Conservation (phyloP, 768 basidiomycete genomes). For the Phanerodontia chrysosporium region DNA sequence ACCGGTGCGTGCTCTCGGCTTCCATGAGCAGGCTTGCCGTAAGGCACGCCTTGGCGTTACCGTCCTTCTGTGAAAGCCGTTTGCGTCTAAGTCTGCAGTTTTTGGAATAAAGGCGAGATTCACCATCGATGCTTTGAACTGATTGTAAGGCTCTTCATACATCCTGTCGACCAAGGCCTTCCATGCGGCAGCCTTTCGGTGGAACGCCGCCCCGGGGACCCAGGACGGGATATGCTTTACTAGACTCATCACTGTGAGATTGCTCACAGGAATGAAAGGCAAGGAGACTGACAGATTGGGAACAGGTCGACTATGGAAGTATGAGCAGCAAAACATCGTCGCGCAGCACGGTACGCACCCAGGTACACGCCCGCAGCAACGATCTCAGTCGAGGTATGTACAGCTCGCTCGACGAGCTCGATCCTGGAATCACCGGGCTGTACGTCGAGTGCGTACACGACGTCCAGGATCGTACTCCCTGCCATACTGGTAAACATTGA, state of each 20-base stretch:
- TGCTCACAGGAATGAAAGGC: too few relatives aligned
- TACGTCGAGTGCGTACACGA: constrained; percentile 16
- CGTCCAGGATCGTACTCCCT: constrained; percentile 1
- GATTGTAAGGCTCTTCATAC: constrained; percentile 7
- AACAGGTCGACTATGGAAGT: constrained; percentile 6
- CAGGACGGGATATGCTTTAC: constrained; percentile 59
- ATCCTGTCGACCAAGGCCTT: constrained; percentile 1
- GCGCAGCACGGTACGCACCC: background rate
- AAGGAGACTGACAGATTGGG: too few relatives aligned
- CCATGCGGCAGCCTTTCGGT: constrained; percentile 19
- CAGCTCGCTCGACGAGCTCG: background rate
- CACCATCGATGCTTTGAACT: background rate
- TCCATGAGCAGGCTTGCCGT: constrained; percentile 55
- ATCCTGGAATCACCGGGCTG: constrained; percentile 12
- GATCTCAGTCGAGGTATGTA: background rate
- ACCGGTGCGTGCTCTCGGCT: constrained; percentile 58
- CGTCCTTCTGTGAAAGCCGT: background rate
- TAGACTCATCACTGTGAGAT: too few relatives aligned
- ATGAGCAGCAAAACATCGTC: background rate
- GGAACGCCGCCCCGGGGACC: constrained; percentile 69
- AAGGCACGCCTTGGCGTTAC: background rate
- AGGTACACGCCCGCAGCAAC: background rate
- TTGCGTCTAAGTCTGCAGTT: background rate
- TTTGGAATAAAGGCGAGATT: background rate
- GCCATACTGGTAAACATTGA: background rate